Conservation (phyloP, 2,329 filamentous ascomycete genomes). For the Trichoderma pleuroti region DNA sequence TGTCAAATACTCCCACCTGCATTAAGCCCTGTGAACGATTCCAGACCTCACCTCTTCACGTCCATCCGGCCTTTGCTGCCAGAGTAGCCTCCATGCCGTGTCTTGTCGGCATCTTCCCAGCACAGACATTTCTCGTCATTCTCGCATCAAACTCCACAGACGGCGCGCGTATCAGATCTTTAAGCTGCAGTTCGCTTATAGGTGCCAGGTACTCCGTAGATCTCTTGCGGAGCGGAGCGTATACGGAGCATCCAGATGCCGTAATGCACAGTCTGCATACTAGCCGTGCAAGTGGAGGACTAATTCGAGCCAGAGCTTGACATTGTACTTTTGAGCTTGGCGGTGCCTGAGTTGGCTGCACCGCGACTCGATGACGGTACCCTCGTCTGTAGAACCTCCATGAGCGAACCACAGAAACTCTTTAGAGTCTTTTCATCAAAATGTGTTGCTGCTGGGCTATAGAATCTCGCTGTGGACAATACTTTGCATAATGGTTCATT, state of each 20-base stretch:
- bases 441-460: background rate
- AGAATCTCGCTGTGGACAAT: background rate
- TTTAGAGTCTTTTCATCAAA: background rate
- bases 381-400: background rate
- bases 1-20: background rate
- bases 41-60: background rate
- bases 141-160: background rate
- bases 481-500: background rate
- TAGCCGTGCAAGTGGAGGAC: background rate
- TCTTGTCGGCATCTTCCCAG: background rate
- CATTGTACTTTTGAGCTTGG: background rate
- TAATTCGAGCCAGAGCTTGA: background rate
- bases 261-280: background rate
- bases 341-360: background rate
- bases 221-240: background rate
- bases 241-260: background rate
- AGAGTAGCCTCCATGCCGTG: background rate
- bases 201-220: background rate
- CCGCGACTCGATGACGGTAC: no score
- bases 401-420: background rate
- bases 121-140: background rate
- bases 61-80: background rate
- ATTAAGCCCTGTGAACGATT: background rate
- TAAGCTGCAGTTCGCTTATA: background rate
- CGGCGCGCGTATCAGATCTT: background rate